Evolutionary conservation across 1,139 yeast species (phyloP).

Genomic region (Pichia sp.): DNA sequence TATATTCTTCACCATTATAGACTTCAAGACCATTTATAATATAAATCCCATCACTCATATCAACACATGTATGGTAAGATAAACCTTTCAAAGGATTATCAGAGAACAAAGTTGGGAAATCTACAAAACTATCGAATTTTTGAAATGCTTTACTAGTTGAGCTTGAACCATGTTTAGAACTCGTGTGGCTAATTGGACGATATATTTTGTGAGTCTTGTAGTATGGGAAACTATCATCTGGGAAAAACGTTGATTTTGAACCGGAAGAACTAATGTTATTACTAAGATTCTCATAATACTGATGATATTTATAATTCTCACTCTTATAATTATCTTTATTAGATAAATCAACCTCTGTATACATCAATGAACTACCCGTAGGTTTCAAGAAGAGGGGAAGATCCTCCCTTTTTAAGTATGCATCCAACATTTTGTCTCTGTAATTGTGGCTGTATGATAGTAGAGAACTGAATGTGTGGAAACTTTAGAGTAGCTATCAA

Average conservation of each 20-base stretch:
- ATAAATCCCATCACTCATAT: constrained; percentile 30
- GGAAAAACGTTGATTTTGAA: constrained; percentile 11
- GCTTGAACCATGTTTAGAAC: not conserved
- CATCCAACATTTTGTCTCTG: too few species aligned
- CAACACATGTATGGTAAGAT: constrained; percentile 34
- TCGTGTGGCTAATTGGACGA: constrained; percentile 7
- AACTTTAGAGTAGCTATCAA: too few species aligned
- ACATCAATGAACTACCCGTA: constrained; percentile 16
- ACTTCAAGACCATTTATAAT: constrained; percentile 37
- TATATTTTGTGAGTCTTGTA: constrained; percentile 20
- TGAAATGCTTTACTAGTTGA: constrained; percentile 2
- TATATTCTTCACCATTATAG: constrained; percentile 28
- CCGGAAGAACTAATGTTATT: constrained; percentile 15
- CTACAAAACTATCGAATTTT: constrained; percentile 19
- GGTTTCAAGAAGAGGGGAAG: constrained; percentile 21
- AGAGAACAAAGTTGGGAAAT: constrained; percentile 32
- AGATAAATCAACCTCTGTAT: constrained; percentile 11
- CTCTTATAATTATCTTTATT: constrained; percentile 6
- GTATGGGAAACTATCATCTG: constrained; percentile 21
- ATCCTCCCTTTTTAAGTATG: constrained; percentile 14
- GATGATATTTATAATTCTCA: constrained; percentile 17
- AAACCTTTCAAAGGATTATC: constrained; percentile 32
- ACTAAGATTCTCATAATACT: constrained; percentile 23
- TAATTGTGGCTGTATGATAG: too few species aligned
- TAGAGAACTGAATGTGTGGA: too few species aligned